These are phyloP conservation scores for Adiantum capillusveneris DNA, from an alignment of 75 land plant genomes.

Conservation along the genomic window DNA sequence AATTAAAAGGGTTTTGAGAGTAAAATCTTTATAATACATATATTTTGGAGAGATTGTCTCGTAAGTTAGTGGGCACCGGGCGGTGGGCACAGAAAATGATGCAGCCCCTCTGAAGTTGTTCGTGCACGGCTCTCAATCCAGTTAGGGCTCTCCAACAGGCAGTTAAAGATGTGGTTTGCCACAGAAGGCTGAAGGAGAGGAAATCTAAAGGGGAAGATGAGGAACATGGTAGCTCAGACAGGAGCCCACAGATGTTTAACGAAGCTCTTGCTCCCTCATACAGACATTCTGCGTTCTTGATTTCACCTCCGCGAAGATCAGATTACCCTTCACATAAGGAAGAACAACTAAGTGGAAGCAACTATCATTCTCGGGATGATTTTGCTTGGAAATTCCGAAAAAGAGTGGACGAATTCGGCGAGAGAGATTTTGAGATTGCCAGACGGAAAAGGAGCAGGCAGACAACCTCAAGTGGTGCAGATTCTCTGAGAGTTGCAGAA, in stretches of 20 bases:
- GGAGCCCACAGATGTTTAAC: too few species aligned
- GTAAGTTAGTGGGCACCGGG: too few species aligned
- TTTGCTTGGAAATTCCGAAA: not conserved
- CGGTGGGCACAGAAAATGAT: too few species aligned
- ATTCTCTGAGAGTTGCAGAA: conserved; percentile 35
- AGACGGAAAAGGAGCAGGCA: conserved; percentile 12
- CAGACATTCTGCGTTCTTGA: not conserved
- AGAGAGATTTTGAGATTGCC: not conserved
- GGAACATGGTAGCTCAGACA: conserved; percentile 1
- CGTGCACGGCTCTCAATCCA: conserved; percentile 63
- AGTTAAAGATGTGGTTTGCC: conserved; percentile 99
- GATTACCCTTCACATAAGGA: not conserved
- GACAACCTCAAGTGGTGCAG: conserved; percentile 11
- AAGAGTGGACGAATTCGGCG: not conserved
- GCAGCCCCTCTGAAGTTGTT: conserved; percentile 61
- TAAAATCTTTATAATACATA: too few species aligned
- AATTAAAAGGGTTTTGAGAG: too few species aligned
- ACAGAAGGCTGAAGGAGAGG: conserved; percentile 85
- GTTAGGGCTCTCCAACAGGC: conserved; percentile 74
- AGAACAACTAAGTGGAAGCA: not conserved
- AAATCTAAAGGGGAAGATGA: conserved; percentile 22
- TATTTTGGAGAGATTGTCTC: too few species aligned
- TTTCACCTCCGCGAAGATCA: not conserved
- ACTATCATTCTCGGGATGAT: not conserved
- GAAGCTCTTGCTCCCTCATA: not conserved